These are phyloP conservation scores for Aspergillus thermomutatus DNA, from an alignment of 2,329 filamentous ascomycete species.

Conservation along the genomic window DNA sequence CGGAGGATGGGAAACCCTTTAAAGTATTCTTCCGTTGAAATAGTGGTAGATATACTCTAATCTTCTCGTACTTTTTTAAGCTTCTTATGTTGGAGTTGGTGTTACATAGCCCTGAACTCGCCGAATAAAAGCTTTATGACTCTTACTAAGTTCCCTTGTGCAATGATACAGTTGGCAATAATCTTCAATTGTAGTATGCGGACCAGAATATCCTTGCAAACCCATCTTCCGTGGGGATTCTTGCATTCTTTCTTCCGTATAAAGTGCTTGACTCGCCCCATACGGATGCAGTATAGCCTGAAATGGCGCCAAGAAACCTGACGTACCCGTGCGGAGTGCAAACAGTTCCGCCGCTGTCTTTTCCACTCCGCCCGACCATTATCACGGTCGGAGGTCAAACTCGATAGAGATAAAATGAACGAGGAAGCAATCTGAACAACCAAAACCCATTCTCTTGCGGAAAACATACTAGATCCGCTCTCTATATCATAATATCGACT, in stretches of 20 bases:
- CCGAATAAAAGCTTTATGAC: neutral
- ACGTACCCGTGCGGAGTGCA: neutral
- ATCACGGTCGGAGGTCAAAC: neutral
- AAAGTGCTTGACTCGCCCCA: neutral
- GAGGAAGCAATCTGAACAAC: neutral
- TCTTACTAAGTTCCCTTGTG: neutral
- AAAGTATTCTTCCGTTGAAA: slow-evolving; percentile 8
- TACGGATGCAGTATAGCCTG: neutral
- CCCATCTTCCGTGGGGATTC: neutral
- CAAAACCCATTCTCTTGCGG: neutral
- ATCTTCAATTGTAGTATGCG: neutral
- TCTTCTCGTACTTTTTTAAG: neutral
- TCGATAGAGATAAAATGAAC: neutral
- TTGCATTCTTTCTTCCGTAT: neutral
- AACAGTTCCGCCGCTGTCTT: neutral
- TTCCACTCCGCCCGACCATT: neutral
- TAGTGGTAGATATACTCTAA: neutral
- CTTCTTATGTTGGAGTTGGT: neutral
- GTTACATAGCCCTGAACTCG: neutral
- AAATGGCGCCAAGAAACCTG: neutral
- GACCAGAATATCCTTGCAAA: neutral
- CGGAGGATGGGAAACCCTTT: slow-evolving; percentile 83
- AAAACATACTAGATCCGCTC: neutral
- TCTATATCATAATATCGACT: neutral
- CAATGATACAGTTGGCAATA: neutral